Base-by-base conservation (phyloP, 2,329 filamentous ascomycete genomes). In the Lithohypha guttulata region DNA sequence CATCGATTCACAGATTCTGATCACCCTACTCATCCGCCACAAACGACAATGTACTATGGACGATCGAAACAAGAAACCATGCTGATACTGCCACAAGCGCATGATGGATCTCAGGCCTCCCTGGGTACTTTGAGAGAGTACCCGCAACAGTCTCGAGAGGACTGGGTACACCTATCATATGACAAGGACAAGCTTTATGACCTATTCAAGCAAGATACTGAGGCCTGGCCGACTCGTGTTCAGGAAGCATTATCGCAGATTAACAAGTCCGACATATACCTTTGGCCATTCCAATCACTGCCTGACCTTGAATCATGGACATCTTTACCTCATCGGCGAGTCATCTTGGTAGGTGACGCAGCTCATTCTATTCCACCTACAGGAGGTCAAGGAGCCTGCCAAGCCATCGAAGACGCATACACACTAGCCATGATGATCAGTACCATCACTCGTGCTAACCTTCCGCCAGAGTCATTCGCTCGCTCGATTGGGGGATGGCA, bases 401-500 rank as follows among this genome's bases (percentile, higher is more conserved):
- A 46, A 44, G 49, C 49, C 5, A 48, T 50, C 18, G 49, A 51
- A 37, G 47, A 48, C 20, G 49, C 42, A 10, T 19, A 43, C 22
- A 48, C 43, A n/a, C 40, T 51, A 5, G 47, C 47, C 27, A 41
- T 48, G 39, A 39, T 39, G 1, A 35, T 51, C n/a, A 33, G 33
- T 7, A 30, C 26, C 18, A 31, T 31, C 6, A 30, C 35, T 2
- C 26, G 25, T 27, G 20, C 18, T 32, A 41, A 42, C 7, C 25
- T 37, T 9, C 25, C 32, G 17, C n/a, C 41, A n/a, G 35, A 35
- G 3, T 21, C 23, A 2, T 37, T 23, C 26, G 25, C 33, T 13
- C 14, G 21, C 9, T 15, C 20, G 3, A 20, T 49, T n/a, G 21
- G 4, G 13, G 27, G 27, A 10, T 76, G 71, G 73, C 64, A 73